Evolutionary conservation across 2,329 filamentous ascomycete species (phyloP).

Genomic region (Trichophyton benhamiae): DNA sequence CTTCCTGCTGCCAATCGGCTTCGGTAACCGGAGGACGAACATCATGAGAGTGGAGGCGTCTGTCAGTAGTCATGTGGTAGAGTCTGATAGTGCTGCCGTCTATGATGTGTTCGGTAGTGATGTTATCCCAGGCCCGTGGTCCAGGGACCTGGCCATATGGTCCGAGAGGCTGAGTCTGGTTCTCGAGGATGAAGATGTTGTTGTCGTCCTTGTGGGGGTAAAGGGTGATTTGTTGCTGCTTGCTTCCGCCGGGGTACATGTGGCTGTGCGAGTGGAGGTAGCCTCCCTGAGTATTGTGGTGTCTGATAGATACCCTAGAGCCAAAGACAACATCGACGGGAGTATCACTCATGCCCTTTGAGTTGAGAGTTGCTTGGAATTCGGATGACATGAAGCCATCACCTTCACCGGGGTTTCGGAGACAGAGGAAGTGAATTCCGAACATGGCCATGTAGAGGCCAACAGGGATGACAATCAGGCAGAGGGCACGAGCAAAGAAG

Average conservation of each 20-base stretch:
- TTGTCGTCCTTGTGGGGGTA: slow-evolving; percentile 99
- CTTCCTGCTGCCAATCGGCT: slow-evolving; percentile 88
- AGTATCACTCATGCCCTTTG: slow-evolving; percentile 90
- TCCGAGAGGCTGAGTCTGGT: slow-evolving; percentile 81
- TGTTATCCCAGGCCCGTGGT: slow-evolving; percentile 68
- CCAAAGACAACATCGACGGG: slow-evolving; percentile 85
- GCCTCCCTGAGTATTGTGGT: slow-evolving; percentile 94
- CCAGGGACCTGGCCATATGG: slow-evolving; percentile 68
- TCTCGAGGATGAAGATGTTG: slow-evolving; percentile 88
- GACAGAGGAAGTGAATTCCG: slow-evolving; percentile 84
- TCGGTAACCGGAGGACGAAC: slow-evolving; percentile 77
- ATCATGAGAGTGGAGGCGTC: slow-evolving; percentile 80
- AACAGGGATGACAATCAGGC: slow-evolving; percentile 75
- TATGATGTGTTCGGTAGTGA: slow-evolving; percentile 57
- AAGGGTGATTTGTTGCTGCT: slow-evolving; percentile 96
- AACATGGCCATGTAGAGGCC: slow-evolving; percentile 97
- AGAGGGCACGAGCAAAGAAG: slow-evolving; percentile 80
- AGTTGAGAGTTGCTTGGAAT: slow-evolving; percentile 94
- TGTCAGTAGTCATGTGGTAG: slow-evolving; percentile 71
- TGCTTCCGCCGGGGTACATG: slow-evolving; percentile 96
- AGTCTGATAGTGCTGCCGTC: slow-evolving; percentile 72
- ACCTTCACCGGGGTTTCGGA: slow-evolving; percentile 89
- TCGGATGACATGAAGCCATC: slow-evolving; percentile 99
- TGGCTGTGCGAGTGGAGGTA: slow-evolving; percentile 93
- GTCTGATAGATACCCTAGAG: slow-evolving; percentile 72